phyloP scores from a whole-genome alignment of 2,329 filamentous ascomycete genomes.

The Cadophora malorum region DNA sequence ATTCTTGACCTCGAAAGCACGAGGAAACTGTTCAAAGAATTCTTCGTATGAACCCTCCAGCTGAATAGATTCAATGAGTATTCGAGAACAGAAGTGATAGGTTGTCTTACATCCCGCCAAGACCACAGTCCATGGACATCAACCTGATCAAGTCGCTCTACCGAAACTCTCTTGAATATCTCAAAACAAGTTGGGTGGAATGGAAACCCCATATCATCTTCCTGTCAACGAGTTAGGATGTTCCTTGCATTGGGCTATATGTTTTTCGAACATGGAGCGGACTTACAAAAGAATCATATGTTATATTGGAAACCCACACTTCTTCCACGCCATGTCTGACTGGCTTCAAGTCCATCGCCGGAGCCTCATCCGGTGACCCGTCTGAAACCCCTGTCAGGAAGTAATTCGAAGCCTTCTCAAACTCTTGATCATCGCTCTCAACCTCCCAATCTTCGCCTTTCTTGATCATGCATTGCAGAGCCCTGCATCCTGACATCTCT shows the following conservation, averaged over 20 bases:
- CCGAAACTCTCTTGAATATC: constrained; percentile 26
- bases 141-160: constrained; percentile 6
- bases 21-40: constrained; percentile 15
- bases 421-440: constrained; percentile 19
- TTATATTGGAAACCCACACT: constrained; percentile 12
- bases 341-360: background rate
- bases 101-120: constrained; percentile 24
- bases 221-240: background rate
- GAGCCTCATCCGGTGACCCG: constrained; percentile 12
- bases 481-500: constrained; percentile 25
- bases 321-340: constrained; percentile 21
- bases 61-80: background rate
- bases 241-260: background rate
- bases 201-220: constrained; percentile 29
- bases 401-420: constrained; percentile 2
- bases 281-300: constrained; percentile 13
- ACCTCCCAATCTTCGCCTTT: constrained; percentile 12
- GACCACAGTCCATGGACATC: constrained; percentile 28
- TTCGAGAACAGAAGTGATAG: too few relatives aligned
- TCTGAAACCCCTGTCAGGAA: constrained; percentile 20
- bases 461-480: constrained; percentile 9
- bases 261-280: background rate
- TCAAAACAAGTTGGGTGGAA: constrained; percentile 37
- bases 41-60: constrained; percentile 13
- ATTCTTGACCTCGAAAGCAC: background rate